These are phyloP conservation scores for Alopecurus myosuroides DNA, from an alignment of 176 grass and related monocot species.

Conservation along the genomic window DNA sequence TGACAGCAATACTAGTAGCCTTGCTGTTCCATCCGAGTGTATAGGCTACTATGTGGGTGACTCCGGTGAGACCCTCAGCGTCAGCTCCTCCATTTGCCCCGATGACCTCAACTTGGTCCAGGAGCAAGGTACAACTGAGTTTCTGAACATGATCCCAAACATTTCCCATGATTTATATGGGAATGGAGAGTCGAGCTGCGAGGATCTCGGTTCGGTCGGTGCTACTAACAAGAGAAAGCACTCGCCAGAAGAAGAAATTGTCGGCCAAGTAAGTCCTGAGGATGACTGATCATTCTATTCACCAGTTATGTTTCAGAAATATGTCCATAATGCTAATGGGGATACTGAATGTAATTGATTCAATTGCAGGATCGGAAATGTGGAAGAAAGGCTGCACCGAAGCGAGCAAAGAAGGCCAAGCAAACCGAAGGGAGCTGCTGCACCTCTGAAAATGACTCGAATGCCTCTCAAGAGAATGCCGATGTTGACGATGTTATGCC, in stretches of 20 bases:
- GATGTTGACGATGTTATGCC: constrained; percentile 1
- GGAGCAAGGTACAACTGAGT: constrained; percentile 23
- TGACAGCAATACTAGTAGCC: constrained; percentile 13
- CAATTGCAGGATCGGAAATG: constrained; percentile 36
- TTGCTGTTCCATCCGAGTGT: constrained; percentile 27
- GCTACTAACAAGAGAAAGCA: constrained; percentile 46
- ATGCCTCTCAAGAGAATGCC: constrained; percentile 49
- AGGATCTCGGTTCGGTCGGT: background rate
- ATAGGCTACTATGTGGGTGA: constrained; percentile 37
- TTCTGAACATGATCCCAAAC: constrained; percentile 12
- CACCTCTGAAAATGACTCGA: constrained; percentile 62
- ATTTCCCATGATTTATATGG: background rate
- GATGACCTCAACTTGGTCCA: constrained; percentile 26
- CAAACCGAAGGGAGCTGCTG: constrained; percentile 31
- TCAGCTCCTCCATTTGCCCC: background rate
- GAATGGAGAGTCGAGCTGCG: constrained; percentile 3
- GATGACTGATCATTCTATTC: background rate
- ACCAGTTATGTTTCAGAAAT: background rate
- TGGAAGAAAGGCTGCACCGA: constrained; percentile 29
- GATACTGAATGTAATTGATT: background rate
- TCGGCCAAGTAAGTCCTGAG: constrained; percentile 4
- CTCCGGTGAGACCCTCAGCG: constrained; percentile 36
- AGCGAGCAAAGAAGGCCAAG: constrained; percentile 37
- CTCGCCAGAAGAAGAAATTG: background rate
- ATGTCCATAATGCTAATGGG: background rate